Evolutionary conservation across 1,139 yeast species (phyloP).

Genomic region (Pneumocystis murina): DNA sequence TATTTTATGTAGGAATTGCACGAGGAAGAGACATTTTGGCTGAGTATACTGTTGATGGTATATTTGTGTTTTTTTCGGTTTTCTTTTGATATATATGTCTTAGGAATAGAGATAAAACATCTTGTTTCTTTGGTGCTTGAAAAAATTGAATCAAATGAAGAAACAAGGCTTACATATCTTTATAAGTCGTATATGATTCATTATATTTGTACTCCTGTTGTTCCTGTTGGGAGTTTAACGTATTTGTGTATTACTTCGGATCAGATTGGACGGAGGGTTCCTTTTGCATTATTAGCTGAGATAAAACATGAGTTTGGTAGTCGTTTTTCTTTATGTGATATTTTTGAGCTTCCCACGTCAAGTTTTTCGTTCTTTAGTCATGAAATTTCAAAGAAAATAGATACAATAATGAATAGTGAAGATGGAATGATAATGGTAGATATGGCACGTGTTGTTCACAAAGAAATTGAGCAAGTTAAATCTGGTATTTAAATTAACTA

Average conservation of each 20-base stretch:
- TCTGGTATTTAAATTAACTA: slow-evolving; percentile 12
- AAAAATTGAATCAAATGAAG: background rate
- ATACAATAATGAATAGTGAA: slow-evolving; percentile 6
- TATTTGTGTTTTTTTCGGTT: background rate
- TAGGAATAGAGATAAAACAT: background rate
- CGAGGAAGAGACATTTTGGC: background rate
- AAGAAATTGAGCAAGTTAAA: slow-evolving; percentile 28
- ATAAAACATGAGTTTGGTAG: slow-evolving; percentile 19
- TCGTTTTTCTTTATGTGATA: slow-evolving; percentile 13
- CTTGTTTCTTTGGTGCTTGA: background rate
- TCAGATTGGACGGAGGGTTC: slow-evolving; percentile 22
- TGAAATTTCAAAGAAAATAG: slow-evolving; percentile 12
- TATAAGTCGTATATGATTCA: slow-evolving; percentile 25
- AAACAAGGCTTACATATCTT: slow-evolving; percentile 19
- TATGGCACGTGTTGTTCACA: slow-evolving; percentile 19
- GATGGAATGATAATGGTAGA: slow-evolving; percentile 3
- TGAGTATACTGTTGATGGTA: background rate
- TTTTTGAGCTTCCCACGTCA: slow-evolving; percentile 13
- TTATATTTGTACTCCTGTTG: slow-evolving; percentile 21
- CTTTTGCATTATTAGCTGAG: slow-evolving; percentile 23
- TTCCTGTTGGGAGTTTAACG: slow-evolving; percentile 21
- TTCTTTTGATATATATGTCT: background rate
- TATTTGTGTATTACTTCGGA: slow-evolving; percentile 21
- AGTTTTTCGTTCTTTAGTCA: slow-evolving; percentile 10
- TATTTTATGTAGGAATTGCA: background rate